Evolutionary conservation across 768 basidiomycete species (phyloP), one percentile per base, ranked within the genome.

Genomic region (Pulveroboletus sp.): DNA sequence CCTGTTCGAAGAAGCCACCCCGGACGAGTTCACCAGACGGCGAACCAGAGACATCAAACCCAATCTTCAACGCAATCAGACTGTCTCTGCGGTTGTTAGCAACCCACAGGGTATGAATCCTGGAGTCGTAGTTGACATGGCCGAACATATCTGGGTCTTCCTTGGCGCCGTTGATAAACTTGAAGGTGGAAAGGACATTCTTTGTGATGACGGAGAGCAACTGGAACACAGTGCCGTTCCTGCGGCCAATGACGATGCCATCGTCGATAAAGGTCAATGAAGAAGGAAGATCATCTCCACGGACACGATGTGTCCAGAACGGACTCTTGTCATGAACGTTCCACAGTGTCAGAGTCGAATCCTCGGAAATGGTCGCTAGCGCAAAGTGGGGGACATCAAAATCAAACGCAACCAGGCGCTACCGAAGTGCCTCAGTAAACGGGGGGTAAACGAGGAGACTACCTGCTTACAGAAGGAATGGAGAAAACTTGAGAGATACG

Each of bases 121-220:
- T 74, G 0, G 86, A 76, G 69, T 93, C 90, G 62, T 93, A 93
- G 60, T 80, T 84, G 56, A 86, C 81, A 60, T 93, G 90, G 13
- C 90, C 88, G 64, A 90, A 93, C 87, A 93, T 92, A 8, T 89
- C 88, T 14, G 73, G 74, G 59, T 91, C 89, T 37, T 92, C 89
- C 51, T 76, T 78, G 45, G 55, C 45, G 18, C 81, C 82, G 55
- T 83, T 86, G 60, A 86, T 71, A 61, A 93, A 93, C 62, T 82
- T 87, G 68, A 90, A 74, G 6, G 85, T 89, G 13, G 90, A 88
- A 28, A 89, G 72, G 2, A 92, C 78, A 41, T 74, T 75, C 66
- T 84, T 86, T 51, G 81, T 82, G 46, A 85, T 82, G 43, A 80
- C 75, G n/a, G 87, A 84, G 32, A 93, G 73, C 28, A 93, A 73